phyloP scores from a whole-genome alignment of 352 stramenopile genomes.

The Phytophthora fragariaefolia region DNA sequence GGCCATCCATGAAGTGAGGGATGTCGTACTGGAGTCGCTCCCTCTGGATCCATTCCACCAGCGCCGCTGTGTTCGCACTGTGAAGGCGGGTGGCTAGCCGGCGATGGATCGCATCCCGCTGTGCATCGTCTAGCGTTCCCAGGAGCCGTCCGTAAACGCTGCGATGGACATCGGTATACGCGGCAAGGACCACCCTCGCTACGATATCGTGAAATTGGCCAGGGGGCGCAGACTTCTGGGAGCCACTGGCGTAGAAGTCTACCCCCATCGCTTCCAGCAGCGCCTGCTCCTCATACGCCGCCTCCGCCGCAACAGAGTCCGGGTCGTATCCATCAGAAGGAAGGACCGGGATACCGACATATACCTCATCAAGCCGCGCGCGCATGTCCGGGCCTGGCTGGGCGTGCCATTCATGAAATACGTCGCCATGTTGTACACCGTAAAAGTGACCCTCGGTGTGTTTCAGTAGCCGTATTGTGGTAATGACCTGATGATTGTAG shows the following conservation, averaged over 20 bases:
- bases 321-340: background rate
- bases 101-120: background rate
- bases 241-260: background rate
- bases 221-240: background rate
- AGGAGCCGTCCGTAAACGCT: background rate
- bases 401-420: background rate
- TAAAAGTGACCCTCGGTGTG: background rate
- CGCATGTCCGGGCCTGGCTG: background rate
- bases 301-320: background rate
- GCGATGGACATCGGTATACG: background rate
- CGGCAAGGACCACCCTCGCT: too few relatives aligned
- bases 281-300: background rate
- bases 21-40: background rate
- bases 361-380: background rate
- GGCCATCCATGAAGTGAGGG: background rate
- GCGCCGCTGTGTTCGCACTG: background rate
- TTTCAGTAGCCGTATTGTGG: background rate
- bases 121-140: background rate
- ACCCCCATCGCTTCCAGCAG: slow-evolving; percentile 1
- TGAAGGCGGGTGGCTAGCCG: background rate
- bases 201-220: background rate
- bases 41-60: background rate
- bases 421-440: background rate
- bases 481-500: background rate
- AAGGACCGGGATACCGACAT: background rate